Evolutionary conservation across 1,284 basidiomycete species (phyloP), one percentile per base, ranked within the genome.

Genomic region (Ustilago bromivora): DNA sequence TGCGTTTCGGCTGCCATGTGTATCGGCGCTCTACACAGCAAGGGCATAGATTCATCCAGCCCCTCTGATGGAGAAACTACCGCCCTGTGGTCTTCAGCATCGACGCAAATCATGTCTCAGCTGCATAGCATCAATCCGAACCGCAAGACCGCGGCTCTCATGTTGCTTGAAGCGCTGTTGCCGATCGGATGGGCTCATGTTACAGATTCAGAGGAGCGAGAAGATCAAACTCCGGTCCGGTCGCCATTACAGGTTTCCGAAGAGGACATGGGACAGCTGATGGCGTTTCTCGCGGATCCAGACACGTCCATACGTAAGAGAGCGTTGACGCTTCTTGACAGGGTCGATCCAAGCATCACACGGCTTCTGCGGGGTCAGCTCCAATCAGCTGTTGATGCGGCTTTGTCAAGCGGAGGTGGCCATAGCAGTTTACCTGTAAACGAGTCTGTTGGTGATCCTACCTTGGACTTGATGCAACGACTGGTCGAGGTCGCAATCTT

Each of bases 71-170:
- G 49, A n/a, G 76, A 78, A 31, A 23, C 38, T 9, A 38, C 32
- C 34, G 58, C 57, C 17, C 35, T 74, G 35, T 78, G 76, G 76
- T 55, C 56, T 17, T 28, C 36, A 9, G n/a, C 74, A 2, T 63
- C 71, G 2, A 54, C 40, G 15, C 71, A 78, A 35, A 34, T 74
- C 41, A 58, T 63, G n/a, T 41, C 55, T 23, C 76, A 78, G 55
- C 59, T 78, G 13, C 34, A 47, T 11, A 74, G 67, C 57, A 57
- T 58, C 47, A 78, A 78, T 34, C 60, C 76, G 3, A 78, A 74
- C 23, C 63, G 76, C 32, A 78, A 74, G 47, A 46, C 49, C 4
- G 61, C 71, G 3, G 67, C 35, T 3, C 55, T 78, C 19, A 15
- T 38, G 5, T 34, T 78, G 17, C 65, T 78, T 28, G 65, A 67